Conservation (phyloP, 495 filamentous ascomycete genomes). For the Penicillium antarcticum region DNA sequence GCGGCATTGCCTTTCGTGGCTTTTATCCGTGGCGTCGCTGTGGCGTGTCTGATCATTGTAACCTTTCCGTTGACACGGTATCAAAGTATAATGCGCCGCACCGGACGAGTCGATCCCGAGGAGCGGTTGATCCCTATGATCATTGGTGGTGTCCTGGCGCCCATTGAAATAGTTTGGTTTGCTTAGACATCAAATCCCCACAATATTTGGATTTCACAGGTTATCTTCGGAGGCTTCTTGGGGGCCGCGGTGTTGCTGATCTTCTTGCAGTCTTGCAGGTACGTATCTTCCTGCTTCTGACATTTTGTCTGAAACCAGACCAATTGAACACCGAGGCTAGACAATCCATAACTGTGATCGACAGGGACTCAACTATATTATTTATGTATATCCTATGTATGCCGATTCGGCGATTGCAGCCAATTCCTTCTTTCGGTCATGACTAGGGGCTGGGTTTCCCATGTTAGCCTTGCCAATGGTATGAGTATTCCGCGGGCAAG, state of each 20-base stretch:
- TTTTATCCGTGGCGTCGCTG: constrained; percentile 45
- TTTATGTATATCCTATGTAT: constrained; percentile 51
- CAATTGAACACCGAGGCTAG: background rate
- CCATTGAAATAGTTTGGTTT: constrained; percentile 54
- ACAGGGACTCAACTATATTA: constrained; percentile 49
- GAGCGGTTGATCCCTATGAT: constrained; percentile 51
- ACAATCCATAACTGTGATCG: background rate
- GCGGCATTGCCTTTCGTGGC: constrained; percentile 52
- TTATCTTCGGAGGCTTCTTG: constrained; percentile 33
- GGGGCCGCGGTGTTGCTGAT: constrained; percentile 44
- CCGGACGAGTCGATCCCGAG: constrained; percentile 40
- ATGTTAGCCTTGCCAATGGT: constrained; percentile 57
- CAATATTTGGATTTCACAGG: constrained; percentile 34
- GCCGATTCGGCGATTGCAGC: constrained; percentile 48
- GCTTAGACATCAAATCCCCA: constrained; percentile 46
- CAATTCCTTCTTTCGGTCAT: constrained; percentile 42
- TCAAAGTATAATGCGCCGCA: constrained; percentile 11
- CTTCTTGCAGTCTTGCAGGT: constrained; percentile 38
- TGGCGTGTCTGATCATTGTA: constrained; percentile 47
- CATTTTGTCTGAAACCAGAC: too few species aligned
- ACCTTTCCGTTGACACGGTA: constrained; percentile 39
- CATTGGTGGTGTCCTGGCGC: constrained; percentile 44
- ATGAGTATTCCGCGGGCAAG: constrained; percentile 31
- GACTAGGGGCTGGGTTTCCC: constrained; percentile 51
- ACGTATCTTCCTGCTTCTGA: background rate